Evolutionary conservation across 306 rosid species (phyloP).

Genomic region (Prinsepia uniflora): DNA sequence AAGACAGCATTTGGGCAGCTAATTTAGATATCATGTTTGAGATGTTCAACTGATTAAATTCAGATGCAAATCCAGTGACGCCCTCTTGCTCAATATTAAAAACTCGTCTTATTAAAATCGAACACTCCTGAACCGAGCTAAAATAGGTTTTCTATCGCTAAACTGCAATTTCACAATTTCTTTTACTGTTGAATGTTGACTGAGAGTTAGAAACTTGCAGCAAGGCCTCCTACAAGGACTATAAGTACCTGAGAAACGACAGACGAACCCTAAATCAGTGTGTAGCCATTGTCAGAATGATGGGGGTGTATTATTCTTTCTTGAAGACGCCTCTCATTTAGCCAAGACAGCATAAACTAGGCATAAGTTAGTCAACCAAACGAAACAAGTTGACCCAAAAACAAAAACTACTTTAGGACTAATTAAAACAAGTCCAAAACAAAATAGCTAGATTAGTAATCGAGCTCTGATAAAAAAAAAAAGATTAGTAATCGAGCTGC

Average conservation of each 20-base stretch:
- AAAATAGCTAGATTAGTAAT: background rate
- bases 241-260: conserved; percentile 3
- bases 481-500: background rate
- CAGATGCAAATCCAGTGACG: too few species aligned
- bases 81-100: background rate
- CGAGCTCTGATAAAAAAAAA: too few species aligned
- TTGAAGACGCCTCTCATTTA: background rate
- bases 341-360: conserved; percentile 1
- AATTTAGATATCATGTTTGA: too few species aligned
- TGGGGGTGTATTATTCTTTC: background rate
- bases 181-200: conserved; percentile 18
- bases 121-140: background rate
- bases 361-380: background rate
- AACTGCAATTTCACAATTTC: background rate
- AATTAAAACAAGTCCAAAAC: background rate
- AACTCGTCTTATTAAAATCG: background rate
- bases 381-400: background rate
- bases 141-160: background rate
- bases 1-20: background rate
- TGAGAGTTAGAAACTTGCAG: background rate
- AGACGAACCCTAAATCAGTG: background rate
- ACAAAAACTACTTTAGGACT: background rate
- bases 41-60: too few species aligned
- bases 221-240: background rate
- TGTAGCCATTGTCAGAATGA: conserved; percentile 14